Base-by-base conservation (phyloP, 768 basidiomycete genomes). In the Macrocybe gigantea region DNA sequence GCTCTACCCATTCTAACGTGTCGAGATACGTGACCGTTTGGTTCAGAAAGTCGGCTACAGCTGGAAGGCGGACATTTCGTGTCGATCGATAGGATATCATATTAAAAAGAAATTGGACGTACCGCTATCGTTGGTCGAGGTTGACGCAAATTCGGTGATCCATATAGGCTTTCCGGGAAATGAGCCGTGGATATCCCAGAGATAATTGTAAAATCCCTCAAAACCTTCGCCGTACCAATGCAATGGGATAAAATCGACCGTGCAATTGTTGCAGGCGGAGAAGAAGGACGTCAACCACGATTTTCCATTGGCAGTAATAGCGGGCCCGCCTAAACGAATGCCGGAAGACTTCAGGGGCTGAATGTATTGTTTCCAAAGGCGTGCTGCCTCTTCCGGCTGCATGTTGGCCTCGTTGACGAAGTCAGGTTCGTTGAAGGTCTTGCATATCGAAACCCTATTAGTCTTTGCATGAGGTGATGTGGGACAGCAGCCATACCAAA, bases 111-210 rank as follows among this genome's bases (percentile, higher is more conserved):
- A 36, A 12, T 41, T 30, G 11, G 4, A 39, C 64, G 44, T 40
- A 71, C 73, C 72, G 38, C 64, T 64, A 41, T 64, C 62, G 56
- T 74, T 75, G 39, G 64, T 59, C 33, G 76, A 75, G 40, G 74
- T 79, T 48, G 79, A 78, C 0, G 78, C 79, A 59, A 69, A 83
- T 53, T 83, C 83, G 5, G 82, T 83, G 5, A 85, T 71, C 83
- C 83, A 85, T 12, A 83, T 64, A 2, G 79, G 74, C 30, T 63
- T 62, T 40, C 79, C 51, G 44, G 72, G 74, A 50, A 71, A 84
- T 6, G 71, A 62, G 5, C 64, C 58, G 51, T 82, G 75, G 39
- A 81, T 71, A 52, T 77, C 69, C 60, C 73, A 69, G 29, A 84
- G 60, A 53, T 83, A 80, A 43, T 70, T 67, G 43, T 73, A 73